phyloP scores from a whole-genome alignment of 768 basidiomycete species.

The Psilocybe cyanescens region DNA sequence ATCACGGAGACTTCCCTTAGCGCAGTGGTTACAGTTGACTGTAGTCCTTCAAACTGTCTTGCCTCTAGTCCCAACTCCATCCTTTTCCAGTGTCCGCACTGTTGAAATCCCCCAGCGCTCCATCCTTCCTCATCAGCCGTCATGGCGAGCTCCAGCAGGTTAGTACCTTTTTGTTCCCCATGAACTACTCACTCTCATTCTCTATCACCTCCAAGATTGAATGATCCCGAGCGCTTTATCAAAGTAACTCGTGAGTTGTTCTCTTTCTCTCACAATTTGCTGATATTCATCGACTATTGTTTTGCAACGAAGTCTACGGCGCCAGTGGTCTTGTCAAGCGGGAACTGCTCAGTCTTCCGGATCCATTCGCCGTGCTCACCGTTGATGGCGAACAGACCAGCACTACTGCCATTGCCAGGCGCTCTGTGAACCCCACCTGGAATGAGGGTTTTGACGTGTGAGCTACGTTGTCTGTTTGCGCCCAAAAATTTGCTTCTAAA shows the following conservation, averaged over 20 bases:
- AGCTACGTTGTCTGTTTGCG: constrained; percentile 30
- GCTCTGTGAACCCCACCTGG: constrained; percentile 76
- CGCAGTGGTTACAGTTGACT: constrained; percentile 4
- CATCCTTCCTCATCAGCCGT: neutral
- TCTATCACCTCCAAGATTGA: constrained; percentile 34
- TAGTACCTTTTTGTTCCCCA: constrained; percentile 2
- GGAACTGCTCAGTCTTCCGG: constrained; percentile 80
- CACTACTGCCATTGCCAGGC: constrained; percentile 75
- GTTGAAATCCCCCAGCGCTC: neutral
- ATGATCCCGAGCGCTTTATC: constrained; percentile 52
- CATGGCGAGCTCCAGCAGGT: constrained; percentile 41
- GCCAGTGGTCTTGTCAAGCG: constrained; percentile 78
- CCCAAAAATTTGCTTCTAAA: constrained; percentile 14
- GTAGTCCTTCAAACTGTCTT: neutral
- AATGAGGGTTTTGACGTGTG: constrained; percentile 87
- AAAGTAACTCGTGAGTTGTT: constrained; percentile 51
- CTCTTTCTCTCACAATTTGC: constrained; percentile 1
- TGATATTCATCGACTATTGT: constrained; percentile 3
- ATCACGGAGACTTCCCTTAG: constrained; percentile 11
- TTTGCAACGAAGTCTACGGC: constrained; percentile 61
- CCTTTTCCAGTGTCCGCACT: neutral
- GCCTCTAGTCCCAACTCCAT: neutral
- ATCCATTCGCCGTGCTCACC: constrained; percentile 88
- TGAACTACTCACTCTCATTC: constrained; percentile 7
- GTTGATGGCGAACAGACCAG: constrained; percentile 85